phyloP scores from a whole-genome alignment of 83 land plant genomes.

The Isoetes engelmannii region DNA sequence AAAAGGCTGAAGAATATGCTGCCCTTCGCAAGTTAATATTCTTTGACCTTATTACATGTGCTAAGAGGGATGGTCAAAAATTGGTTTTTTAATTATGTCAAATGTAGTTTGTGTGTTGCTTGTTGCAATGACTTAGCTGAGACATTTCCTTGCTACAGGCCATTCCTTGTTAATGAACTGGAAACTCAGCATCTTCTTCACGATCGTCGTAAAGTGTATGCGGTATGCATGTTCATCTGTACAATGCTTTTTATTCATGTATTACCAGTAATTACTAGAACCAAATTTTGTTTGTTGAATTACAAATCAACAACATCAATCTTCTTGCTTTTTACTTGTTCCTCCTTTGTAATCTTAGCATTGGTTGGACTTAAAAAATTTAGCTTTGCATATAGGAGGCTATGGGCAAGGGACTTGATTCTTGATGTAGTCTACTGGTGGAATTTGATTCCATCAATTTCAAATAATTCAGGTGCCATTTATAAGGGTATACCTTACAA shows the following conservation, averaged over 20 bases:
- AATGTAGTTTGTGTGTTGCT: too few relatives aligned
- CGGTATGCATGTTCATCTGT: slow-evolving; percentile 42
- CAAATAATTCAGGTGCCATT: too few relatives aligned
- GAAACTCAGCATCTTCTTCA: slow-evolving; percentile 83
- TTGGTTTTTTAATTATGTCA: too few relatives aligned
- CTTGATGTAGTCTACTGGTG: too few relatives aligned
- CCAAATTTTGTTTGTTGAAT: too few relatives aligned
- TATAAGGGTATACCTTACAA: too few relatives aligned
- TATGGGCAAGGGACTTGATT: too few relatives aligned
- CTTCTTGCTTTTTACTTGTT: slow-evolving; percentile 5
- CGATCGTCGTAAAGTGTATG: slow-evolving; percentile 93
- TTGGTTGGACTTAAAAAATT: neutral
- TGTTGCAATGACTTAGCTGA: too few relatives aligned
- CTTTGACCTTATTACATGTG: neutral
- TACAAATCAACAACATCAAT: neutral
- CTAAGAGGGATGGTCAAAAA: too few relatives aligned
- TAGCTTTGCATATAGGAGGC: too few relatives aligned
- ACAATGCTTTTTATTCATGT: neutral
- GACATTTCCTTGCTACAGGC: slow-evolving; percentile 36
- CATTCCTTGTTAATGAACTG: slow-evolving; percentile 88
- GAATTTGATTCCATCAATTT: too few relatives aligned
- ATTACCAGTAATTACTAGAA: too few relatives aligned
- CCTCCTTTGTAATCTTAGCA: neutral
- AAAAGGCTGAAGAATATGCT: slow-evolving; percentile 90
- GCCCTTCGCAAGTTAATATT: slow-evolving; percentile 68